Base-by-base conservation (phyloP, 1,284 basidiomycete genomes). In the Ustilago tritici region DNA sequence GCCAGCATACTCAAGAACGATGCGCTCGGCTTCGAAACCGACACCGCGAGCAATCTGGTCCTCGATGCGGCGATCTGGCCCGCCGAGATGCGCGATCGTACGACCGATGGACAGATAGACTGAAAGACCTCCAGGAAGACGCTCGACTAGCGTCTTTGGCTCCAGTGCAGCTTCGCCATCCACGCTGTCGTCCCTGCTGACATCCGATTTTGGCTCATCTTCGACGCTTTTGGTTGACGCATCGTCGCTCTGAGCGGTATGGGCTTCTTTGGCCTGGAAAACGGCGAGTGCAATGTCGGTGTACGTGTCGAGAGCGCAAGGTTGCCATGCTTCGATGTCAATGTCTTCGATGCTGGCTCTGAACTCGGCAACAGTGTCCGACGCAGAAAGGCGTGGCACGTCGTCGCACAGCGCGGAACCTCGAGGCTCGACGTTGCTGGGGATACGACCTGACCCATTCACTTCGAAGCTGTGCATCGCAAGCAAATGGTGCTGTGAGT, bases 271-370 rank as follows among this genome's bases (percentile, higher is more conserved):
- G 14, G 60, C 65, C 4, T 60, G n/a, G 10, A 56, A 10, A 4
- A 79, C 17, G 47, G 63, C 17, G 11, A 53, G 53, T 47, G 61
- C 64, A 8, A 80, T 56, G 15, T 70, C 61, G 7, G 66, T 57
- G 53, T 74, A 79, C 2, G 73, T 62, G 10, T 76, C 58, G 5
- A 82, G 65, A 12, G 70, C 78, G 36, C 53, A 49, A 32, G 75
- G 64, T 17, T 81, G 78, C 79, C 81, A 83, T 11, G 80, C 58
- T 41, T 82, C 80, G n/a, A 82, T 41, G 54, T 83, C 81, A 9
- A 83, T 43, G 49, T 82, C 80, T 56, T 82, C 80, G 36, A 83
- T 64, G 43, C 57, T 72, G 52, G 70, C 62, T 19, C 71, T 65
- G 19, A 78, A 67, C 36, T 82, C 75, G 31, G 77, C 71, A 2